Base-by-base conservation (phyloP, 139 green algal genomes). In the Coccomyxa sp. region DNA sequence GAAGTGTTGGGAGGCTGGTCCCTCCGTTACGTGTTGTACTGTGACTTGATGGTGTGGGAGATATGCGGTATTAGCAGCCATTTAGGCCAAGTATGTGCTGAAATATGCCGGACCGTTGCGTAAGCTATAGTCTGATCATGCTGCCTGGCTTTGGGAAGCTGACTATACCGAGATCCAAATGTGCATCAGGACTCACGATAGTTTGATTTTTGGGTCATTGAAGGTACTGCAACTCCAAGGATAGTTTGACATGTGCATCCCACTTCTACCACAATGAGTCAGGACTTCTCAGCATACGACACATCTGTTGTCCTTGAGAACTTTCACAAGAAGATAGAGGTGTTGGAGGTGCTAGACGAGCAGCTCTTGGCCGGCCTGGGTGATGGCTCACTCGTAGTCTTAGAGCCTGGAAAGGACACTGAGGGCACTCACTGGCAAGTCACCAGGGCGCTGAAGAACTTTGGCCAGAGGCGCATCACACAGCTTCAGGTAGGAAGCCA, bases 381-480 rank as follows among this genome's bases (percentile, higher is more conserved):
- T 6, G 85, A 89, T 70, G 85, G 85, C 73, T 82, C 79, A 55
- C 76, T 89, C 29, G 70, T 89, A 39, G 74, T 87, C 34, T 76
- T 89, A 37, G 36, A 71, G 64, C 64, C 38, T 27, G 38, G 79
- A 6, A 38, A 29, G 5, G 40, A n/a, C 38, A 40, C 16, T 18
- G 16, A 16, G 58, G 54, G 55, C 27, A 35, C 29, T 22, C 55
- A 76, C 2, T 87, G 82, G 85, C 80, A 84, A 35, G 80, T 85
- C 14, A 70, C 33, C 0, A 37, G 78, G 37, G 75, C 75, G n/a
- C 38, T 78, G 10, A 79, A 72, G 29, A 50, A 36, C 29, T 80
- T 79, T 74, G 70, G 75, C n/a, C 24, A 75, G 31, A 55, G 68
- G 24, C 58, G 54, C 68, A 41, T 75, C n/a, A 55, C 39, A n/a